Evolutionary conservation across 495 filamentous ascomycete species (phyloP), one percentile per base, ranked within the genome.

Genomic region (Parmelia sp.): DNA sequence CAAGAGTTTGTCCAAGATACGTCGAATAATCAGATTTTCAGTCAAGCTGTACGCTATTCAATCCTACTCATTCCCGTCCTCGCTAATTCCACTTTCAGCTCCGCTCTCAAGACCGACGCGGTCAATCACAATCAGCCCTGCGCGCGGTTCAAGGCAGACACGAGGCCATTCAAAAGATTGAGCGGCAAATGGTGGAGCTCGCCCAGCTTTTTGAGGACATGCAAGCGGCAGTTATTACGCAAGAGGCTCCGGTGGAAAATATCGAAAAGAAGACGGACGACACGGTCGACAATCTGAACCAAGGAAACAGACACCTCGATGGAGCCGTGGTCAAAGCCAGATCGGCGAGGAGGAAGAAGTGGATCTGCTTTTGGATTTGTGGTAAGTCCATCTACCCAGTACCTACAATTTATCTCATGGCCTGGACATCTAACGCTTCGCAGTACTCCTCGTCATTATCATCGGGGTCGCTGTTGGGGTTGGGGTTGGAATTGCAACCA

Each of bases 291-390:
- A 88, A 97, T 72, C 81, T 97, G 60, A 80, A 84, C 64, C 86
- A 90, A 69, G 95, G 86, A 60, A 96, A 92, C 71, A 81, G 83
- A 60, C 83, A 97, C 76, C 84, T 97, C 44, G 84, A 79, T 53
- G 80, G 80, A 23, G 95, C 92, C 21, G 87, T 96, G 57, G 78
- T 78, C 39, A 95, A 88, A 66, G 92, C 95, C n/a, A 77, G 86
- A 69, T 82, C 83, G 59, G 86, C 88, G 42, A 84, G 90, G 66
- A 89, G 86, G 78, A 97, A 96, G 91, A 98, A 97, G 89, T 98
- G 94, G 94, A 93, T 90, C 71, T 96, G 92, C 76, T 75, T 97
- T 72, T 83, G 88, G 69, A 89, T 97, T 68, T 72, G 82, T 66
- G 78, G 90, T 92, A 85, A 77, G 88, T 90, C 61, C 55, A 65